phyloP scores from a whole-genome alignment of 495 filamentous ascomycete species.

The Parachaetomium inaequale region DNA sequence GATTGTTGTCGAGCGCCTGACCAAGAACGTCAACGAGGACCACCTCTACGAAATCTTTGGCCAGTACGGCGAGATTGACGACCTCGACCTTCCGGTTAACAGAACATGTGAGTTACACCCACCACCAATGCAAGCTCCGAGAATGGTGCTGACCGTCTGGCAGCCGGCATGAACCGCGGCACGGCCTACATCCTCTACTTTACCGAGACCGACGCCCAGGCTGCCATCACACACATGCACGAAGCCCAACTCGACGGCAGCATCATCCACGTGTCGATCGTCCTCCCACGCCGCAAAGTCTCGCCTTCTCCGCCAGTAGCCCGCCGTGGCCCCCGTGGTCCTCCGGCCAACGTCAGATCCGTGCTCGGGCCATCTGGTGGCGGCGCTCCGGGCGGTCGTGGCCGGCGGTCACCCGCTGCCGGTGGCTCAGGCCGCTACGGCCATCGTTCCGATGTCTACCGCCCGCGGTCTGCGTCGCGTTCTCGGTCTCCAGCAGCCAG shows the following conservation, averaged over 20 bases:
- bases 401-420: conserved; percentile 29
- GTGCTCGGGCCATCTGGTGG: conserved; percentile 28
- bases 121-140: neutral
- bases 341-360: conserved; percentile 38
- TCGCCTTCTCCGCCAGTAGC: conserved; percentile 50
- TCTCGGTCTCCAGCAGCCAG: conserved; percentile 45
- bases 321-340: conserved; percentile 44
- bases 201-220: conserved; percentile 72
- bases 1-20: conserved; percentile 95
- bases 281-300: conserved; percentile 73
- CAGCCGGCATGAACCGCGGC: conserved; percentile 86
- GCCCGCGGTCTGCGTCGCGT: conserved; percentile 47
- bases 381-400: conserved; percentile 32
- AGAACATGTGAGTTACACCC: conserved; percentile 61
- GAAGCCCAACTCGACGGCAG: conserved; percentile 92
- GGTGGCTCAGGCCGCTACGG: conserved; percentile 37
- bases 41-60: conserved; percentile 93
- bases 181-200: conserved; percentile 91
- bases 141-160: conserved; percentile 15
- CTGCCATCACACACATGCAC: conserved; percentile 95
- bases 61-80: conserved; percentile 77
- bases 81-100: conserved; percentile 86
- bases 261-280: conserved; percentile 85
- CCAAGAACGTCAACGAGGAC: conserved; percentile 86
- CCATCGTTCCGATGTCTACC: conserved; percentile 51